These are phyloP conservation scores for Ramaria rubella DNA, from an alignment of 768 basidiomycete genomes.

Conservation along the genomic window DNA sequence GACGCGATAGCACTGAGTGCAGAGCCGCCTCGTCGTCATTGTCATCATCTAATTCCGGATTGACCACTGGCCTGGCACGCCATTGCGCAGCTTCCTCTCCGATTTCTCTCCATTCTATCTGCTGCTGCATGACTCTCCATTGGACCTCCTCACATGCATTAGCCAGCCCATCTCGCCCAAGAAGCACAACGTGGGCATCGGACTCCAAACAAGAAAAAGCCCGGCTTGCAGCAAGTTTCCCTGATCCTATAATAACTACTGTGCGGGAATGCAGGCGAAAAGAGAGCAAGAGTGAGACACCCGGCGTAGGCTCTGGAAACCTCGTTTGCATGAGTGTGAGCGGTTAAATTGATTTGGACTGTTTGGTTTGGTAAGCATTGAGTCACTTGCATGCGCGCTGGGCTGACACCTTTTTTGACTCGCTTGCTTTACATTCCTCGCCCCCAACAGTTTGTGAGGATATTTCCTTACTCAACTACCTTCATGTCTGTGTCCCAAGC, in stretches of 20 bases:
- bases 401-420: neutral
- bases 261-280: slow-evolving; percentile 52
- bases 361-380: neutral
- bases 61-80: slow-evolving; percentile 13
- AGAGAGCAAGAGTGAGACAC: slow-evolving; percentile 75
- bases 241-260: slow-evolving; percentile 70
- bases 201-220: slow-evolving; percentile 80
- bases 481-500: neutral
- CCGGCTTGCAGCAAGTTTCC: slow-evolving; percentile 76
- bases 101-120: slow-evolving; percentile 44
- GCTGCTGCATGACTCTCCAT: slow-evolving; percentile 45
- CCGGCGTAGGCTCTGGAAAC: slow-evolving; percentile 23
- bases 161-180: slow-evolving; percentile 42
- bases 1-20: slow-evolving; percentile 38
- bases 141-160: slow-evolving; percentile 64
- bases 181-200: slow-evolving; percentile 61
- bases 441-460: neutral
- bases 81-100: slow-evolving; percentile 48
- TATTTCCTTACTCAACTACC: neutral
- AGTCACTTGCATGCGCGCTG: slow-evolving; percentile 12
- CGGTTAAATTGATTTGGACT: neutral
- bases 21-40: slow-evolving; percentile 40
- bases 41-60: neutral
- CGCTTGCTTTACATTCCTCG: neutral
- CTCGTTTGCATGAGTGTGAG: neutral